Conservation (phyloP, 176 grass and related monocot species). For the Tillandsia fasciculata region DNA sequence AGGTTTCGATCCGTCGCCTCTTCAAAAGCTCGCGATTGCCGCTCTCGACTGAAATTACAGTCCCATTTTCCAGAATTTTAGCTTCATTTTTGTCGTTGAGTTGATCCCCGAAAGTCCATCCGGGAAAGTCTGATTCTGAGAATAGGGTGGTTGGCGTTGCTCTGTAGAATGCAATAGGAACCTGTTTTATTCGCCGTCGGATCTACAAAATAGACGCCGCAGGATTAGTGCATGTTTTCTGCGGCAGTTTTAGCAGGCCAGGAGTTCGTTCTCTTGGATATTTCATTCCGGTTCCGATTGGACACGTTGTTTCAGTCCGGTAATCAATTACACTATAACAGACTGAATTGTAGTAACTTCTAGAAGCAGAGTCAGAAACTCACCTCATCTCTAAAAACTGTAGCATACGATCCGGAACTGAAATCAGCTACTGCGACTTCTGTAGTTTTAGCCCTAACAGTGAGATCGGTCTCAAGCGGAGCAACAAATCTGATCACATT, state of each 20-base stretch:
- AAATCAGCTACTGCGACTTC: slow-evolving; percentile 86
- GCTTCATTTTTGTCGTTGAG: slow-evolving; percentile 15
- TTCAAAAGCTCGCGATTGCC: slow-evolving; percentile 23
- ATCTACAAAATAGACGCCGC: slow-evolving; percentile 46
- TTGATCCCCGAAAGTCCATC: slow-evolving; percentile 49
- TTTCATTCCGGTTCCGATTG: too few relatives aligned
- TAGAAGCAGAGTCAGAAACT: not conserved
- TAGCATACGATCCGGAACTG: slow-evolving; percentile 82
- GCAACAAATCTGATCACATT: slow-evolving; percentile 55
- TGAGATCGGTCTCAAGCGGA: slow-evolving; percentile 87
- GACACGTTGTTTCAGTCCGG: too few relatives aligned
- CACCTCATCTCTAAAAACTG: slow-evolving; percentile 91
- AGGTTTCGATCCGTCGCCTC: slow-evolving; percentile 34
- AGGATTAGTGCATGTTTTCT: slow-evolving; percentile 9
- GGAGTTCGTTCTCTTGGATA: not conserved
- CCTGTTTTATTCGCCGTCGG: slow-evolving; percentile 79
- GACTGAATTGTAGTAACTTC: too few relatives aligned
- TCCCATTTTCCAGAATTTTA: slow-evolving; percentile 15
- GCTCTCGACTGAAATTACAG: slow-evolving; percentile 4
- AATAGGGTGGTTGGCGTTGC: slow-evolving; percentile 58
- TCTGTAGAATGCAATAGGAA: slow-evolving; percentile 89
- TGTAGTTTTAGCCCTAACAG: slow-evolving; percentile 76
- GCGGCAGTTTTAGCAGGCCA: not conserved
- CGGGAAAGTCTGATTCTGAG: slow-evolving; percentile 68
- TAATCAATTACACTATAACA: too few relatives aligned